Conservation (phyloP, 2,329 filamentous ascomycete species). For the Aspergillus unguis region DNA sequence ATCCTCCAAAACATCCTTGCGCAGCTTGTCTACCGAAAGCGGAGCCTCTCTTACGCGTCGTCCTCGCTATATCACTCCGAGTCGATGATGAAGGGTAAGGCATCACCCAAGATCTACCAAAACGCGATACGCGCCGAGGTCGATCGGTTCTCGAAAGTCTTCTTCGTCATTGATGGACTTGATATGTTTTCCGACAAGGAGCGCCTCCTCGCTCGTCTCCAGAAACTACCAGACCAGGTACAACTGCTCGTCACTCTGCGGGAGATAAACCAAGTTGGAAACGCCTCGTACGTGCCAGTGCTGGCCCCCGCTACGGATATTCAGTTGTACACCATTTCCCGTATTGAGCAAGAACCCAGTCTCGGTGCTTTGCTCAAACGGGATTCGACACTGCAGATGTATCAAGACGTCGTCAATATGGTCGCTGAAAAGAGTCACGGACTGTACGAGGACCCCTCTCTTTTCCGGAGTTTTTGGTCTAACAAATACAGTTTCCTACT, state of each 20-base stretch:
- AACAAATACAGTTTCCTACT: slow-evolving; percentile 26
- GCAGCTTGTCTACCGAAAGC: slow-evolving; percentile 30
- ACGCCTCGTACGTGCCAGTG: slow-evolving; percentile 16
- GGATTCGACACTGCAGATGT: slow-evolving; percentile 10
- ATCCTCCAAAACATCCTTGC: slow-evolving; percentile 27
- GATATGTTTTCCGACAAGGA: slow-evolving; percentile 31
- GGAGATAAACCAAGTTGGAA: slow-evolving; percentile 16
- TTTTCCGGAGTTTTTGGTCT: no score
- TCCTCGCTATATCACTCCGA: slow-evolving; percentile 25
- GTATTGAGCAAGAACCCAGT: slow-evolving; percentile 16
- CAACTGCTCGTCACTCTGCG: slow-evolving; percentile 31
- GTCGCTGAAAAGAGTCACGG: slow-evolving; percentile 27
- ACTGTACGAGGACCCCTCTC: no score
- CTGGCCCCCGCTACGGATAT: slow-evolving; percentile 19
- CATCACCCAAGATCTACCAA: slow-evolving; percentile 30
- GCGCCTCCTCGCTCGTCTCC: slow-evolving; percentile 26
- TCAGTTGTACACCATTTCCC: slow-evolving; percentile 16
- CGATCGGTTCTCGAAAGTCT: slow-evolving; percentile 28
- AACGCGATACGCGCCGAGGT: slow-evolving; percentile 32
- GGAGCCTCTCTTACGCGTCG: slow-evolving; percentile 23
- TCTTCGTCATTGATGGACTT: slow-evolving; percentile 31
- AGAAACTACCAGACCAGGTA: slow-evolving; percentile 31
- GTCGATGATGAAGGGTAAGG: slow-evolving; percentile 17
- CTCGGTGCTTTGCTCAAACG: slow-evolving; percentile 12
- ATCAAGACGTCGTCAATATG: slow-evolving; percentile 15